A percentile compares a stretch with the other conserved stretches of the same genome.
Conservation (phyloP, 768 basidiomycete species). For the Amanita exitialis region DNA sequence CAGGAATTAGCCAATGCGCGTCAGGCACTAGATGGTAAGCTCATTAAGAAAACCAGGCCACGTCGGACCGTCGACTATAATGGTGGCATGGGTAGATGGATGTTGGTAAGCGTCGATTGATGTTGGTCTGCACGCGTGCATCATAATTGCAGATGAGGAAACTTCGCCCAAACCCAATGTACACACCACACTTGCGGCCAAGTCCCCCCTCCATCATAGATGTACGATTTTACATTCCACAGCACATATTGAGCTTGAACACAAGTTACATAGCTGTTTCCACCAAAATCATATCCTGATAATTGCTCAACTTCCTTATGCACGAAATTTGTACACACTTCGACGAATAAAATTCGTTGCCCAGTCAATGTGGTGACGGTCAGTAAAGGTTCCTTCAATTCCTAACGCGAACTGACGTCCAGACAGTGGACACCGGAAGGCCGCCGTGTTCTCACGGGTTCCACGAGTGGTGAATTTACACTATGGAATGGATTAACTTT, state of each 20-base stretch:
- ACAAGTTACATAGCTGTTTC: slow-evolving; percentile 58
- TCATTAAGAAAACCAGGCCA: slow-evolving; percentile 86
- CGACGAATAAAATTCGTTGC: slow-evolving; percentile 96
- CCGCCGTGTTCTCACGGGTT: slow-evolving; percentile 86
- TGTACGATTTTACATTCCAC: slow-evolving; percentile 34
- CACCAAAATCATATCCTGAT: slow-evolving; percentile 83
- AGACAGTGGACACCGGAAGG: slow-evolving; percentile 95
- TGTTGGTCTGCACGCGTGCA: neutral
- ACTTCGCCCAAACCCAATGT: slow-evolving; percentile 68
- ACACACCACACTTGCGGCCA: slow-evolving; percentile 71
- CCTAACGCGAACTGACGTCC: neutral
- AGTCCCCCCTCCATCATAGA: slow-evolving; percentile 85
- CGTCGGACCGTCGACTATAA: slow-evolving; percentile 93
- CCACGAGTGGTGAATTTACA: slow-evolving; percentile 95
- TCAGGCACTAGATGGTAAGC: slow-evolving; percentile 68
- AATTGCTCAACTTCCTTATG: slow-evolving; percentile 92
- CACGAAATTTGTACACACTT: slow-evolving; percentile 96
- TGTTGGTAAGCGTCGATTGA: slow-evolving; percentile 43
- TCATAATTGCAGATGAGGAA: slow-evolving; percentile 47
- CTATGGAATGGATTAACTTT: slow-evolving; percentile 98
- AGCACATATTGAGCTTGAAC: slow-evolving; percentile 12
- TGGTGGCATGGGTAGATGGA: slow-evolving; percentile 81
- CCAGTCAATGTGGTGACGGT: slow-evolving; percentile 95
- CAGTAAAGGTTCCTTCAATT: slow-evolving; percentile 20
- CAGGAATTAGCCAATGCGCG: slow-evolving; percentile 69